Evolutionary conservation across 495 filamentous ascomycete species (phyloP).

Genomic region (Extremus antarcticus): DNA sequence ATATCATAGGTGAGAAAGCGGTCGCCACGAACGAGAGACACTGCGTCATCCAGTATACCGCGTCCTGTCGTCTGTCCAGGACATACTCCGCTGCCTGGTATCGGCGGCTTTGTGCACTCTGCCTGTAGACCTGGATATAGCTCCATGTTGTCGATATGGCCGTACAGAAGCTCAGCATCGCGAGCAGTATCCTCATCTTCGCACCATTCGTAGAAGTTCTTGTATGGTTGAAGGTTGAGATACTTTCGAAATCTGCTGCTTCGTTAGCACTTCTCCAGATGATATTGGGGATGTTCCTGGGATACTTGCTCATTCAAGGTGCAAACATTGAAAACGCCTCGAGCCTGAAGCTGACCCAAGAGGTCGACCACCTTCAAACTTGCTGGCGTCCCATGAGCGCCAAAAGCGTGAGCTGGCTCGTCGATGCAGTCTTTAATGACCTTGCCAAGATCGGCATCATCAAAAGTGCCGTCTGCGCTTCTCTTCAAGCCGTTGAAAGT

Average conservation of each 20-base stretch:
- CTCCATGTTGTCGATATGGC: slow-evolving; percentile 26
- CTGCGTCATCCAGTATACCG: slow-evolving; percentile 27
- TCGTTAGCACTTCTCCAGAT: background rate
- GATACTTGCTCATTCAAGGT: slow-evolving; percentile 25
- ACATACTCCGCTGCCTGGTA: slow-evolving; percentile 27
- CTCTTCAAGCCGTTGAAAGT: slow-evolving; percentile 49
- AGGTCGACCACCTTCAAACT: slow-evolving; percentile 25
- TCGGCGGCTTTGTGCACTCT: slow-evolving; percentile 25
- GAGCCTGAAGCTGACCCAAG: slow-evolving; percentile 25
- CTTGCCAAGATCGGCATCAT: slow-evolving; percentile 48
- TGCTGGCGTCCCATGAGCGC: slow-evolving; percentile 25
- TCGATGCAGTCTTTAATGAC: slow-evolving; percentile 49
- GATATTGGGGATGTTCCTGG: background rate
- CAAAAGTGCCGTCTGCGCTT: slow-evolving; percentile 44
- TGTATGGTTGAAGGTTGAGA: slow-evolving; percentile 24
- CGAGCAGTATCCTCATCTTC: slow-evolving; percentile 21
- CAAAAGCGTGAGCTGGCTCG: slow-evolving; percentile 35
- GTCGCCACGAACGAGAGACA: slow-evolving; percentile 25
- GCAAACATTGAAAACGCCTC: slow-evolving; percentile 27
- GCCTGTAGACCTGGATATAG: slow-evolving; percentile 26
- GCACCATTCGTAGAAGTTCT: slow-evolving; percentile 23
- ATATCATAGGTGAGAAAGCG: slow-evolving; percentile 27
- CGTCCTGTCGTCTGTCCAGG: slow-evolving; percentile 27
- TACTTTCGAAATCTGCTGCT: slow-evolving; percentile 22
- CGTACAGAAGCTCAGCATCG: slow-evolving; percentile 25